Evolutionary conservation across 2,329 filamentous ascomycete genomes (phyloP).

Genomic region (Verticillium tricorpus): DNA sequence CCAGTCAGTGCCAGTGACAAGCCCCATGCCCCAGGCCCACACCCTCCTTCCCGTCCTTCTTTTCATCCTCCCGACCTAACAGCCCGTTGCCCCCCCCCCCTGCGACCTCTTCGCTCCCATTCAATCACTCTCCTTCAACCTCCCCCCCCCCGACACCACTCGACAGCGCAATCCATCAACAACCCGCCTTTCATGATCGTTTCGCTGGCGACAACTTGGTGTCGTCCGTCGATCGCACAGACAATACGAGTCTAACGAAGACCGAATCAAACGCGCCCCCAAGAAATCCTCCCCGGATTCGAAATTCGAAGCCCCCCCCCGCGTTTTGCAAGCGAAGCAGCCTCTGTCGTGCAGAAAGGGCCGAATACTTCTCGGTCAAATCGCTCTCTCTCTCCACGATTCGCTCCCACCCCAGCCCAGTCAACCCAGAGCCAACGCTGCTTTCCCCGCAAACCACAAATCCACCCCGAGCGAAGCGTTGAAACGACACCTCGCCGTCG

Average conservation of each 20-base stretch:
- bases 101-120: background rate
- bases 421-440: background rate
- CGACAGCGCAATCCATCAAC: background rate
- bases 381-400: constrained; percentile 3
- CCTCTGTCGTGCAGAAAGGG: constrained; percentile 3
- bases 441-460: constrained; percentile 2
- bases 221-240: background rate
- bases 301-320: background rate
- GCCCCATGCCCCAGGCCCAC: background rate
- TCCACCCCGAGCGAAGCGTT: background rate
- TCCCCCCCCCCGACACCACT: background rate
- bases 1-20: background rate
- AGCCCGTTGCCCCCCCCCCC: background rate
- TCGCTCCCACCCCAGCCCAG: background rate
- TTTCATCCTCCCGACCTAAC: background rate
- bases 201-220: background rate
- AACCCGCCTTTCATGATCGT: background rate
- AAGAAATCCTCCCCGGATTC: background rate
- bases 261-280: background rate
- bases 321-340: constrained; percentile 2
- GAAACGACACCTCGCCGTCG: background rate
- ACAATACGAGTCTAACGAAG: background rate
- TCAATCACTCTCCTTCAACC: background rate
- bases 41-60: background rate
- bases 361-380: constrained; percentile 4